Conservation (phyloP, 169 alveolate genomes). For the Cryptosporidium felis region DNA sequence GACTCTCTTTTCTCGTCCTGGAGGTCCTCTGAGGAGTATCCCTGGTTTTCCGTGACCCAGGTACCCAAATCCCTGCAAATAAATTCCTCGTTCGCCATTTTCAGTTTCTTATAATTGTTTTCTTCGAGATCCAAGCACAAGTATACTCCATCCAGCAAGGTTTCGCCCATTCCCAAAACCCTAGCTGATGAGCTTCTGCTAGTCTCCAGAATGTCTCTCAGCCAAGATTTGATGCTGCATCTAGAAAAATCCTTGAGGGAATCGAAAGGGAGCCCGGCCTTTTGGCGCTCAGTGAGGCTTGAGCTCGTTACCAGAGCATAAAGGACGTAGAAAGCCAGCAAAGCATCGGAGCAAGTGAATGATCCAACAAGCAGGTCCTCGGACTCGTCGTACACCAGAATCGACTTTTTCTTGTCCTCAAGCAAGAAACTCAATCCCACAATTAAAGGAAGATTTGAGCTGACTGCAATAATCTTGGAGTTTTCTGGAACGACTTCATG, state of each 20-base stretch:
- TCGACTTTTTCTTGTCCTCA: slow-evolving; percentile 49
- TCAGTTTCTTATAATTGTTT: neutral
- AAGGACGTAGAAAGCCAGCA: slow-evolving; percentile 21
- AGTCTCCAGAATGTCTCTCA: slow-evolving; percentile 3
- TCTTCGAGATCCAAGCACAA: slow-evolving; percentile 9
- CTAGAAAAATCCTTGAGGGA: slow-evolving; percentile 42
- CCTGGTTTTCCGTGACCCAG: slow-evolving; percentile 12
- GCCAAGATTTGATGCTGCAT: slow-evolving; percentile 19
- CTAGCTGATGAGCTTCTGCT: neutral
- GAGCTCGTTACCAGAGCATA: neutral
- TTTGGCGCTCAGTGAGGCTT: neutral
- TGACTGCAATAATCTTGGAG: slow-evolving; percentile 30
- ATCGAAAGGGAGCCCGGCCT: slow-evolving; percentile 7
- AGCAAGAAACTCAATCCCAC: slow-evolving; percentile 30
- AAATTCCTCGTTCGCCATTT: neutral
- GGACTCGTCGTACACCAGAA: slow-evolving; percentile 33
- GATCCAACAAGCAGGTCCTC: slow-evolving; percentile 12
- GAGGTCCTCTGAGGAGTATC: neutral
- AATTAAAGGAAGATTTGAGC: slow-evolving; percentile 41
- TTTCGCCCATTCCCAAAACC: neutral
- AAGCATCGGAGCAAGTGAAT: slow-evolving; percentile 48
- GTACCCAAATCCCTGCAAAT: slow-evolving; percentile 28
- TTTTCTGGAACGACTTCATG: slow-evolving; percentile 45
- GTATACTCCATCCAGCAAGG: slow-evolving; percentile 30
- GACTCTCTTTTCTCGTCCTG: neutral